Conservation (phyloP, 179 eudicot genomes). For the Silene vulgaris region DNA sequence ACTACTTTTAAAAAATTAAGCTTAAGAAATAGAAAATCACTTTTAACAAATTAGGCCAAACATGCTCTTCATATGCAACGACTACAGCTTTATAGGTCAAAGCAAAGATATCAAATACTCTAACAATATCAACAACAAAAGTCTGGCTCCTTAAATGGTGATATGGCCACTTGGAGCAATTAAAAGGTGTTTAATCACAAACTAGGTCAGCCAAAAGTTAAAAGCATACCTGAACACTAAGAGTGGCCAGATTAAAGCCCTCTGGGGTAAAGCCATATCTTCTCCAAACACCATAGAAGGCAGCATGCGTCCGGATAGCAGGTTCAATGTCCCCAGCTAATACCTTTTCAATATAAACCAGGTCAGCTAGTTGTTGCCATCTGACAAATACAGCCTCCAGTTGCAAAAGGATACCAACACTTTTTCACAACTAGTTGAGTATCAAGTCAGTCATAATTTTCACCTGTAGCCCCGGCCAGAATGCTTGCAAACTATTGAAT, state of each 20-base stretch:
- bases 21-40: no score
- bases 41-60: no score
- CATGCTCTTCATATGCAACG: neutral
- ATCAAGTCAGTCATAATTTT: slow-evolving; percentile 10
- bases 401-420: slow-evolving; percentile 14
- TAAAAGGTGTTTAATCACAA: neutral
- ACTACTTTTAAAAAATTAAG: no score
- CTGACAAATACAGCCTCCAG: slow-evolving; percentile 22
- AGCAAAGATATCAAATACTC: neutral
- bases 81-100: neutral
- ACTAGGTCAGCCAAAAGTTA: neutral
- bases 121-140: neutral
- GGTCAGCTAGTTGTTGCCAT: slow-evolving; percentile 31
- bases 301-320: slow-evolving; percentile 93
- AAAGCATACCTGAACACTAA: slow-evolving; percentile 70
- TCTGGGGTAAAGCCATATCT: slow-evolving; percentile 96
- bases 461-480: slow-evolving; percentile 99
- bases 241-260: slow-evolving; percentile 94
- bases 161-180: neutral
- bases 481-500: slow-evolving; percentile 95
- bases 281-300: slow-evolving; percentile 94
- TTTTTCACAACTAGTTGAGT: slow-evolving; percentile 11
- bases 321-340: slow-evolving; percentile 97
- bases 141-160: neutral
- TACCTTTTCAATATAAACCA: slow-evolving; percentile 51